Percentiles rank a stretch among this genome's conserved stretches.
These are phyloP conservation scores for Rhynchospora tenuis DNA, from an alignment of 176 grass and related monocot species.

Conservation along the genomic window DNA sequence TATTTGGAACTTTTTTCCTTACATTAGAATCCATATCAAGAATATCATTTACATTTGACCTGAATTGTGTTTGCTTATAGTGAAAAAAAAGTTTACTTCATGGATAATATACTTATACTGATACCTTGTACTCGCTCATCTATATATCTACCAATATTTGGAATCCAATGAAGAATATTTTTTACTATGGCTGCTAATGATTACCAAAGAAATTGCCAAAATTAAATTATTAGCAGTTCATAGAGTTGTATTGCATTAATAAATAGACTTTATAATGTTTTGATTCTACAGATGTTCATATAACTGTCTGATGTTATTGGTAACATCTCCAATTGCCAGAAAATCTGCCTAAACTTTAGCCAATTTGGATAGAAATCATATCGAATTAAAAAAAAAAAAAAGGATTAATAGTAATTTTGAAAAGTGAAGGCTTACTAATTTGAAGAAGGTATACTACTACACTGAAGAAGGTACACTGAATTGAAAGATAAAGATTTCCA, in stretches of 20 bases:
- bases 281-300: not conserved
- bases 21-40: constrained; percentile 4
- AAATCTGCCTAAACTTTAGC: no score
- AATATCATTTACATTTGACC: not conserved
- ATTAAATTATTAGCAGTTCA: not conserved
- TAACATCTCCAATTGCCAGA: no score
- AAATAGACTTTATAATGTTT: not conserved
- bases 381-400: no score
- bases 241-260: not conserved
- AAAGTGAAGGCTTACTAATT: no score
- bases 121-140: not conserved
- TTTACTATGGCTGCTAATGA: not conserved
- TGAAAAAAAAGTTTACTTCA: not conserved
- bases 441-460: no score
- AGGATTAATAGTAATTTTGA: no score
- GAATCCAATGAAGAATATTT: not conserved
- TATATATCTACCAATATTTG: not conserved
- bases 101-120: not conserved
- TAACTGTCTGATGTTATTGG: no score
- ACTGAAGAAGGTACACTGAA: no score
- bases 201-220: not conserved
- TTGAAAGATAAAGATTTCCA: no score
- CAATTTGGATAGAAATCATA: no score
- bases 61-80: not conserved
- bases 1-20: constrained; percentile 18